Evolutionary conservation across 225 moss, liverwort and hornwort species (phyloP), one percentile per base, ranked within the genome.

Genomic region (Sphagnum contortum): DNA sequence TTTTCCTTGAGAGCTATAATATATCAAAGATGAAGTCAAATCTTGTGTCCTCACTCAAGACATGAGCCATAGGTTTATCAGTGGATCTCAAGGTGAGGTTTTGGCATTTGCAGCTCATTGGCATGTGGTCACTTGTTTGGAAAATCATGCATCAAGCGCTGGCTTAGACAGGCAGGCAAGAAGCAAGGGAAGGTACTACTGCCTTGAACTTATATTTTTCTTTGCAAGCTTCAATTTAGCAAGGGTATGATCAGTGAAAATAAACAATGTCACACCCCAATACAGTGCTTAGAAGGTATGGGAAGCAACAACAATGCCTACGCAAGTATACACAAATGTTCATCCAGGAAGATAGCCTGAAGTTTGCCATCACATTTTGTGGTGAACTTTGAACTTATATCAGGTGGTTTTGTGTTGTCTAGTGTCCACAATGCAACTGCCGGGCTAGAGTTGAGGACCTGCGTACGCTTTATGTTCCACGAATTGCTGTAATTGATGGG

Each of bases 401-500:
- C 59, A 12, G 57, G 61, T 60, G 6, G 6, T 6, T 13, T 13
- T 13, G 12, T 44, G 63, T 71, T 66, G 62, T 48, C 69, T 73
- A 89, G 89, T 93, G 93, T 71, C 93, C 93, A 48, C 93, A 93
- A 29, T 93, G 93, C 79, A 93, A 93, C 60, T 78, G 80, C 66
- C 82, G 78, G 70, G 90, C 93, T 12, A 93, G 75, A 66, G 46
- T 75, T 67, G 90, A 82, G 69, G 93, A 93, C 69, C 60, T 93
- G 70, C 81, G 93, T 59, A 79, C 83, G 50, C 70, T 90, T 12
- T 93, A 80, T 66, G 84, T 88, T 66, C 64, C 93, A 69, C 80
- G 79, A 10, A 74, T 93, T 73, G 78, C 90, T 55, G 88, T 90
- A 5, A 61, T 76, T 51, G 89, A 93, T 74, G 85, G 70, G 47